These are phyloP conservation scores for Flaveria bidentis DNA, from an alignment of 129 eudicot genomes.

Conservation along the genomic window DNA sequence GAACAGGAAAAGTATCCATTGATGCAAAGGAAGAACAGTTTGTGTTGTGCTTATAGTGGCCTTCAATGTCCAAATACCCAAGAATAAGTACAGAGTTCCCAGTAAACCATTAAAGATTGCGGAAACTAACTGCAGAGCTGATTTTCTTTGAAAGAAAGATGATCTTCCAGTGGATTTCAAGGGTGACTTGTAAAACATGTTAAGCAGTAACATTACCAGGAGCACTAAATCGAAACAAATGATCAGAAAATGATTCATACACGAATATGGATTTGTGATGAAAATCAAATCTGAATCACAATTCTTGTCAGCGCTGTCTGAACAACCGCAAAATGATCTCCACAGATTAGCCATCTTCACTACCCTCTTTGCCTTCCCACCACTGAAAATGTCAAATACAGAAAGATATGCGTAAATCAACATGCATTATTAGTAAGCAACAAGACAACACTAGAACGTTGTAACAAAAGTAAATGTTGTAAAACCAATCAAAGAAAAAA, in stretches of 20 bases:
- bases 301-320: constrained; percentile 33
- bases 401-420: constrained; percentile 13
- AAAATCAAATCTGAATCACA: constrained; percentile 46
- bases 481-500: too few relatives aligned
- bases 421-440: constrained; percentile 8
- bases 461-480: not conserved
- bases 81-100: constrained; percentile 49
- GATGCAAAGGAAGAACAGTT: constrained; percentile 55
- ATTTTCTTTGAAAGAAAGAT: constrained; percentile 33
- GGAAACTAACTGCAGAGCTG: constrained; percentile 58
- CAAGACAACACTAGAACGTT: not conserved
- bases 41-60: constrained; percentile 35
- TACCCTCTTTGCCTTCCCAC: constrained; percentile 39
- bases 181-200: constrained; percentile 46
- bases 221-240: constrained; percentile 64
- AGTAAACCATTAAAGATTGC: constrained; percentile 60
- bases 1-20: constrained; percentile 56
- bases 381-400: constrained; percentile 26
- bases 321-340: constrained; percentile 73
- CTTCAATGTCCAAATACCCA: constrained; percentile 48
- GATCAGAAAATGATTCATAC: constrained; percentile 61
- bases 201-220: constrained; percentile 48
- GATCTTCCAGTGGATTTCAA: constrained; percentile 34
- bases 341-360: constrained; percentile 65
- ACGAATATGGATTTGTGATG: constrained; percentile 64